These are phyloP conservation scores for Xylaria sp. DNA, from an alignment of 2,329 filamentous ascomycete genomes.

Conservation along the genomic window DNA sequence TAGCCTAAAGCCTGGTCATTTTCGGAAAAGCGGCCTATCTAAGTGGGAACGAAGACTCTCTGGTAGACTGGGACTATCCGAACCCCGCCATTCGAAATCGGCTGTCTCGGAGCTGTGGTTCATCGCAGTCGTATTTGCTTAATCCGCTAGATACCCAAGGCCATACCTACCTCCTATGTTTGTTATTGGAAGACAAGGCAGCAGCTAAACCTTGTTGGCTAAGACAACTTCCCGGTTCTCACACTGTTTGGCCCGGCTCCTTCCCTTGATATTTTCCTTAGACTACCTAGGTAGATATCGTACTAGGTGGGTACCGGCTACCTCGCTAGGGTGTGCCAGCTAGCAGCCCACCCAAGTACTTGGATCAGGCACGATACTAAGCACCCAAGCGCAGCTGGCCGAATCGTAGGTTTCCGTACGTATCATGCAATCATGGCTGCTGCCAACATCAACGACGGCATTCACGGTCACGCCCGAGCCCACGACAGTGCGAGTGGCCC, in stretches of 20 bases:
- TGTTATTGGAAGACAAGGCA: too few relatives aligned
- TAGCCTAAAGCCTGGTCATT: background rate
- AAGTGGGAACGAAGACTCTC: background rate
- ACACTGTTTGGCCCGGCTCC: background rate
- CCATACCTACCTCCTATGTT: background rate
- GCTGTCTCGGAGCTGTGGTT: background rate
- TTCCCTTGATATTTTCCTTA: background rate
- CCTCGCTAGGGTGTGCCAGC: background rate
- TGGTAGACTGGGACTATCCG: background rate
- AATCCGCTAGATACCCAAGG: background rate
- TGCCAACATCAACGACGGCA: constrained; percentile 26
- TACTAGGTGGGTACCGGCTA: background rate
- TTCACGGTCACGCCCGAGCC: background rate
- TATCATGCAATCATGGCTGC: constrained; percentile 13
- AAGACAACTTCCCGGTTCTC: background rate
- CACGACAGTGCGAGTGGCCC: too few relatives aligned
- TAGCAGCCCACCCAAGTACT: background rate
- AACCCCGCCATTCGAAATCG: background rate
- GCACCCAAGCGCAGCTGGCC: background rate
- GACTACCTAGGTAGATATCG: background rate
- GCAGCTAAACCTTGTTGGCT: background rate
- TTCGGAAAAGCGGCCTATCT: background rate
- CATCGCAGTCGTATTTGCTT: background rate
- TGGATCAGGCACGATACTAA: background rate
- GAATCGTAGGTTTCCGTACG: constrained; percentile 17